Evolutionary conservation across 1,284 basidiomycete species (phyloP).

Genomic region (Malassezia slooffiae): DNA sequence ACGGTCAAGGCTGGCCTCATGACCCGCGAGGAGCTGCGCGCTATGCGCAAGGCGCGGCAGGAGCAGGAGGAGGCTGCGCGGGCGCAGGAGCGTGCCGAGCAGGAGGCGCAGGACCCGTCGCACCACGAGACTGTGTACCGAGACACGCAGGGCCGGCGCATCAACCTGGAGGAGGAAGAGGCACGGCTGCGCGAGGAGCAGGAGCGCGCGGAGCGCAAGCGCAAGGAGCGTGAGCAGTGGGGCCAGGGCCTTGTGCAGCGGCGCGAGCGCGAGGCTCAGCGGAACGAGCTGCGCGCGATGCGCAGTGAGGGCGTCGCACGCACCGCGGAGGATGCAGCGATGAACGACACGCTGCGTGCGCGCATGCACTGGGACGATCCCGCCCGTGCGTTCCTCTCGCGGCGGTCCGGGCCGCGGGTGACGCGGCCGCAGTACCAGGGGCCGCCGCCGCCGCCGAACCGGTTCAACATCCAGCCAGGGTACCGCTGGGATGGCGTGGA

Average conservation of each 20-base stretch:
- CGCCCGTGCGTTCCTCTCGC: conserved; percentile 79
- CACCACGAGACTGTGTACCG: conserved; percentile 82
- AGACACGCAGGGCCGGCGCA: conserved; percentile 72
- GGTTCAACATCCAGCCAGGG: conserved; percentile 85
- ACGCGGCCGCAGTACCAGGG: conserved; percentile 75
- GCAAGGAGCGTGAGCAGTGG: conserved; percentile 88
- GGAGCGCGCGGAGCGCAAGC: conserved; percentile 49
- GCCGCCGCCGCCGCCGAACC: conserved; percentile 78
- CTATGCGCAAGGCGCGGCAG: conserved; percentile 15
- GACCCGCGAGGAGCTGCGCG: conserved; percentile 11
- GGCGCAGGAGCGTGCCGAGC: conserved; percentile 49
- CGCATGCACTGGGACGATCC: conserved; percentile 87
- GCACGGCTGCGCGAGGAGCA: conserved; percentile 52
- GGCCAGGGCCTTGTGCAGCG: conserved; percentile 67
- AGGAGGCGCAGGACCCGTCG: conserved; percentile 52
- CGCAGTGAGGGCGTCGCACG: conserved; percentile 3
- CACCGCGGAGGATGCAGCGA: conserved; percentile 62
- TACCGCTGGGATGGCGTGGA: conserved; percentile 72
- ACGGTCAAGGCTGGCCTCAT: conserved; percentile 8
- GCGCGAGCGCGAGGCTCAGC: conserved; percentile 58
- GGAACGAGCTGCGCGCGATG: conserved; percentile 6
- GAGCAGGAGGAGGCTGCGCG: conserved; percentile 46
- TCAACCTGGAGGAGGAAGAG: conserved; percentile 75
- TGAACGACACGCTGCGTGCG: conserved; percentile 71
- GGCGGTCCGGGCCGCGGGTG: conserved; percentile 41